Evolutionary conservation across 2,329 filamentous ascomycete genomes (phyloP).

Genomic region (Cladophialophora immunda): DNA sequence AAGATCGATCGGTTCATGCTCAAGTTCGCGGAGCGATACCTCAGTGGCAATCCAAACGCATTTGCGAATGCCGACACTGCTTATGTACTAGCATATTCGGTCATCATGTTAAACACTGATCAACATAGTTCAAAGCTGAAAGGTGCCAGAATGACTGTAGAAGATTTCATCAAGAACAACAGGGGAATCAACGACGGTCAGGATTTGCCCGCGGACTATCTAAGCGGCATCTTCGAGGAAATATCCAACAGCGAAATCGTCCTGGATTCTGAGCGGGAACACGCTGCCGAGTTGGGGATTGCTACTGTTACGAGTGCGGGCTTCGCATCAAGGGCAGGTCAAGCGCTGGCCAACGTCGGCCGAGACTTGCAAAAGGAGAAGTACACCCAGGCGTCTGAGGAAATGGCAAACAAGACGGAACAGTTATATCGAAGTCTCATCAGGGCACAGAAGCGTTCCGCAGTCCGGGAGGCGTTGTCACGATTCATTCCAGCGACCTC

Average conservation of each 20-base stretch:
- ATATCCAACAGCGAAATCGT: constrained; percentile 93
- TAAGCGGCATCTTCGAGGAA: constrained; percentile 88
- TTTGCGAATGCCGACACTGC: constrained; percentile 98
- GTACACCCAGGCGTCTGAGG: constrained; percentile 92
- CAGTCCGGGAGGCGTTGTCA: constrained; percentile 71
- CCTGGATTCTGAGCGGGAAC: constrained; percentile 87
- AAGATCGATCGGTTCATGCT: constrained; percentile 99
- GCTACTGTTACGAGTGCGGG: constrained; percentile 69
- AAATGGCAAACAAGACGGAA: constrained; percentile 82
- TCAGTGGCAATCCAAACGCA: constrained; percentile 92
- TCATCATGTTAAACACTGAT: constrained; percentile 96
- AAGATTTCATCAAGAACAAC: constrained; percentile 99
- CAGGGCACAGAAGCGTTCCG: constrained; percentile 84
- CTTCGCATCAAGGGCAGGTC: constrained; percentile 82
- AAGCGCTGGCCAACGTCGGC: constrained; percentile 89
- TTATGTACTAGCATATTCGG: constrained; percentile 94
- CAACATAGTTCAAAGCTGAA: constrained; percentile 89
- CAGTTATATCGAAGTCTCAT: constrained; percentile 95
- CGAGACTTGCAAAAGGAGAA: constrained; percentile 91
- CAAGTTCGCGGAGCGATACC: constrained; percentile 96
- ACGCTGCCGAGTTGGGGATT: constrained; percentile 80
- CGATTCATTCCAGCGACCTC: constrained; percentile 92
- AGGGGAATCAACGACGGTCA: constrained; percentile 96
- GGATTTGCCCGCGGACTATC: constrained; percentile 91
- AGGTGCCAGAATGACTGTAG: constrained; percentile 84